Percentiles rank a stretch among this genome's conserved stretches.
phyloP scores from a whole-genome alignment of 2,329 filamentous ascomycete species.

The Scolecobasidium constrictum region DNA sequence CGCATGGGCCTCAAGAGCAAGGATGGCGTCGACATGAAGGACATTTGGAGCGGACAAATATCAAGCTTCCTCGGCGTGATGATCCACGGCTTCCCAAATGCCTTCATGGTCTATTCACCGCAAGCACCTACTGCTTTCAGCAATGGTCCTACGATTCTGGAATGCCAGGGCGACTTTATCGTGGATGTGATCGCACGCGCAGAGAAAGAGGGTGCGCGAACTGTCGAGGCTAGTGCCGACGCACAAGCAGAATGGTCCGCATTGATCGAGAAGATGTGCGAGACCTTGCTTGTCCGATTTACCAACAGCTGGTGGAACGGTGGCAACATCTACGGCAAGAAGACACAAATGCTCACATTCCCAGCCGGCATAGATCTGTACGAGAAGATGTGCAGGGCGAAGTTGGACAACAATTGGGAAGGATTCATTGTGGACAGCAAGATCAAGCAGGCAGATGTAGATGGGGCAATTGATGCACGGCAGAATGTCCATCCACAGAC shows the following conservation, averaged over 20 bases:
- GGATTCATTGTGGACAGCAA: slow-evolving; percentile 2
- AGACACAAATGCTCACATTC: slow-evolving; percentile 8
- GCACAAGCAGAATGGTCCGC: background rate
- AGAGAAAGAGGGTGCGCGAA: background rate
- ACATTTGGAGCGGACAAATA: slow-evolving; percentile 1
- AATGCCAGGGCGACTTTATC: slow-evolving; percentile 38
- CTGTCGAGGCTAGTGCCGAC: background rate
- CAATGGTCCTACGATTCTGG: slow-evolving; percentile 45
- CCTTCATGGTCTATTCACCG: slow-evolving; percentile 28
- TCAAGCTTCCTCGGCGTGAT: slow-evolving; percentile 3
- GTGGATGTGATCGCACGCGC: background rate
- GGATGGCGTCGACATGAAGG: slow-evolving; percentile 4
- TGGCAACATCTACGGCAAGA: slow-evolving; percentile 6
- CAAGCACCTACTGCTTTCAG: slow-evolving; percentile 27
- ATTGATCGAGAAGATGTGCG: slow-evolving; percentile 1
- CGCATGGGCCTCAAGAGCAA: slow-evolving; percentile 5
- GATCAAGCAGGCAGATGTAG: background rate
- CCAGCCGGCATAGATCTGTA: slow-evolving; percentile 4
- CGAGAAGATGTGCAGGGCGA: slow-evolving; percentile 5
- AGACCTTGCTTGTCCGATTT: background rate
- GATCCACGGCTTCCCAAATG: slow-evolving; percentile 5
- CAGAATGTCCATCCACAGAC: background rate
- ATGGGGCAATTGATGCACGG: background rate
- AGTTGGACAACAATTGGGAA: slow-evolving; percentile 2
- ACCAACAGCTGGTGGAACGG: slow-evolving; percentile 7